Evolutionary conservation across 2,329 filamentous ascomycete genomes (phyloP), one percentile per base, ranked within the genome.

Genomic region (Fonsecaea pedrosoi): DNA sequence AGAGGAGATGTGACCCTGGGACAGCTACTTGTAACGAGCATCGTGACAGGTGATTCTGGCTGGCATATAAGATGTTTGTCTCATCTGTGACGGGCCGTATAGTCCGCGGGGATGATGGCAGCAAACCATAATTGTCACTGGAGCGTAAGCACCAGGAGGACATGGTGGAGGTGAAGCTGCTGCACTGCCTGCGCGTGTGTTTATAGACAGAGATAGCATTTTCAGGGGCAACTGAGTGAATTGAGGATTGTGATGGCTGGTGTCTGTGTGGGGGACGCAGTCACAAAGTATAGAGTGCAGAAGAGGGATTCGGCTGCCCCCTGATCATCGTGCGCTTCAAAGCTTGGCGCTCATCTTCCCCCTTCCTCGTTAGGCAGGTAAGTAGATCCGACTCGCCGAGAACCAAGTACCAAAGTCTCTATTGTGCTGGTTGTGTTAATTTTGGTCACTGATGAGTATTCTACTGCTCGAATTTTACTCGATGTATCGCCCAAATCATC

Each of bases 81-180:
- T 60, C 21, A 18, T 34, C 35, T 9, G 21, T 60, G 32, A 15
- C 13, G 37, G 9, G 13, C 9, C 37, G 37, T 38, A 38, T 25
- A 4, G 10, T 50, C 18, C 1, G 2, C 2, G 45, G 45, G 21
- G 45, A 50, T 25, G 25, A 50, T 38, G 45, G 59, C 34, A 54
- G 48, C 6, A 42, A 32, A n/a, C 59, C 59, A 38, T 30, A 61
- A 61, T 54, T 61, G 50, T 54, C 59, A 40, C 45, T 35, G 53
- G n/a, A 54, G 48, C 45, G 32, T 45, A 32, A 34, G 34, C 57
- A 34, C 34, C 34, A 45, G 35, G 48, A 21, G 4, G 21, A 15
- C 21, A 18, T 12, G 25, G 32, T 53, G 25, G 8, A 54, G 37
- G 13, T 18, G n/a, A 25, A 25, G 25, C 25, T 25, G 18, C 18